Percentiles rank a stretch among this genome's conserved stretches.
phyloP scores from a whole-genome alignment of 805 yeast genomes.

The Candida railenensis region DNA sequence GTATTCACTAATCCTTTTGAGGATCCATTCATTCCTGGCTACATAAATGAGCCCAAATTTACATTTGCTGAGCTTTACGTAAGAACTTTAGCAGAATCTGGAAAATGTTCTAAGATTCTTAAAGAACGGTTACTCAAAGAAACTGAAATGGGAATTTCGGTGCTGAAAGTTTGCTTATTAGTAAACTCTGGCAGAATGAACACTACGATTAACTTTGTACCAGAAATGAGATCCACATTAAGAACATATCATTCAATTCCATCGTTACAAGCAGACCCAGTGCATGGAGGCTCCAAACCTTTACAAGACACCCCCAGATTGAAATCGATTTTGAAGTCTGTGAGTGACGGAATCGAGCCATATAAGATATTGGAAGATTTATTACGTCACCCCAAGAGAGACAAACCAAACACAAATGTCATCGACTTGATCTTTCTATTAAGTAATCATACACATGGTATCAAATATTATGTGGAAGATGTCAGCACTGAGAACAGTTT shows the following conservation, averaged over 20 bases:
- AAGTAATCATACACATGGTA: constrained; percentile 59
- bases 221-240: constrained; percentile 91
- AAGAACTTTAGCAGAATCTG: constrained; percentile 75
- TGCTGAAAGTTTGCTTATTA: constrained; percentile 77
- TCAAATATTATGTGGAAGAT: constrained; percentile 36
- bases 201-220: constrained; percentile 91
- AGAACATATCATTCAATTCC: constrained; percentile 95
- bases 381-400: constrained; percentile 21
- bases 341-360: constrained; percentile 66
- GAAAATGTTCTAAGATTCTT: constrained; percentile 79
- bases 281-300: constrained; percentile 54
- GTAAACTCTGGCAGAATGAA: constrained; percentile 93
- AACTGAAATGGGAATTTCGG: constrained; percentile 61
- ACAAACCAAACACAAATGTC: constrained; percentile 54
- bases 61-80: constrained; percentile 85
- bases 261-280: constrained; percentile 70
- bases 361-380: constrained; percentile 47
- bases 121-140: constrained; percentile 72
- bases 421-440: constrained; percentile 74
- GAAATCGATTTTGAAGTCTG: constrained; percentile 84
- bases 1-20: constrained; percentile 70
- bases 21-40: constrained; percentile 35
- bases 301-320: constrained; percentile 93
- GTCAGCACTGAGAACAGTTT: constrained; percentile 40
- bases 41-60: constrained; percentile 43